Evolutionary conservation across 768 basidiomycete genomes (phyloP).

Genomic region (Fomitopsis pulvina): DNA sequence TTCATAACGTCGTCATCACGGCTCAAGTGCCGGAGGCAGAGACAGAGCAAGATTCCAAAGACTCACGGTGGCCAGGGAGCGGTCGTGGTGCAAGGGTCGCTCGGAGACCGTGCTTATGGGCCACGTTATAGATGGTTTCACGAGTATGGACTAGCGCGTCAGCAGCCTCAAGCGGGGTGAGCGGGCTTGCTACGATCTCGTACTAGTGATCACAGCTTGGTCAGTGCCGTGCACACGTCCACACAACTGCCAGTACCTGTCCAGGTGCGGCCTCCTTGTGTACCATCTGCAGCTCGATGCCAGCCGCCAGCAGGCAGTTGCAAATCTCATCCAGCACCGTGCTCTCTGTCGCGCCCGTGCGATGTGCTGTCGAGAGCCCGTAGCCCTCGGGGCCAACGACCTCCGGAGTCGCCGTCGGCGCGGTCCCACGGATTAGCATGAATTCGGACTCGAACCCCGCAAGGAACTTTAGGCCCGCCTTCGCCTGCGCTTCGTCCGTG

Average conservation of each 20-base stretch:
- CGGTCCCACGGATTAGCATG: constrained; percentile 47
- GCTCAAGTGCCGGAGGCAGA: neutral
- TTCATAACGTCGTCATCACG: neutral
- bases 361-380: constrained; percentile 31
- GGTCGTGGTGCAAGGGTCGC: constrained; percentile 64
- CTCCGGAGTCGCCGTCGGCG: constrained; percentile 34
- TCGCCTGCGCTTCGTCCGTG: constrained; percentile 22
- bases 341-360: constrained; percentile 38
- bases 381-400: constrained; percentile 44
- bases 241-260: constrained; percentile 33
- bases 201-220: constrained; percentile 39
- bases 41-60: too few species aligned
- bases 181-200: constrained; percentile 62
- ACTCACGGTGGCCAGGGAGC: constrained; percentile 31
- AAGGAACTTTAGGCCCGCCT: constrained; percentile 41
- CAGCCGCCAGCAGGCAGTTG: constrained; percentile 36
- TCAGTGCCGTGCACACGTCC: neutral
- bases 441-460: constrained; percentile 70
- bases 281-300: constrained; percentile 60
- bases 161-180: constrained; percentile 59
- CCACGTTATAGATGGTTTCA: constrained; percentile 60
- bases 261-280: constrained; percentile 68
- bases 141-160: constrained; percentile 63
- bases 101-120: constrained; percentile 52
- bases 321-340: constrained; percentile 53